Percentiles rank a stretch among this genome's conserved stretches.
These are phyloP conservation scores for Alternaria sp. DNA, from an alignment of 2,329 filamentous ascomycete species.

Conservation along the genomic window DNA sequence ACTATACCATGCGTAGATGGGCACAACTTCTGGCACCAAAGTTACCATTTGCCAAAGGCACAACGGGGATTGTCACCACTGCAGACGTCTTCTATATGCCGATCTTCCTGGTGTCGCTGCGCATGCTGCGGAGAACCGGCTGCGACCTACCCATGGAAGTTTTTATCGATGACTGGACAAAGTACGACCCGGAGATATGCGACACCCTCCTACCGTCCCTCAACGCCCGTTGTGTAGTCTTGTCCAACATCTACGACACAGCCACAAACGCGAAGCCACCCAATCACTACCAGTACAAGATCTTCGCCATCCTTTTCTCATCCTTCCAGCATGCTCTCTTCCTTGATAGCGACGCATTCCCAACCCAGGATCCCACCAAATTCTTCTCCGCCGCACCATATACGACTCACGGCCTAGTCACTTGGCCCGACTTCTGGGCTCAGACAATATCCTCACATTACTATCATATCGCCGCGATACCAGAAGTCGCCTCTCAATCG, in stretches of 20 bases:
- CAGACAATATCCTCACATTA: slow-evolving; percentile 52
- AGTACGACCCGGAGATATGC: slow-evolving; percentile 50
- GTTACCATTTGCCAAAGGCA: slow-evolving; percentile 49
- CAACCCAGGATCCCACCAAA: slow-evolving; percentile 52
- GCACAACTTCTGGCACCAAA: slow-evolving; percentile 27
- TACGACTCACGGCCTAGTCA: slow-evolving; percentile 59
- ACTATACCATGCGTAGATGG: slow-evolving; percentile 29
- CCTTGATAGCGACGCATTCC: slow-evolving; percentile 65
- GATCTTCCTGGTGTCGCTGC: slow-evolving; percentile 57
- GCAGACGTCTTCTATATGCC: slow-evolving; percentile 57
- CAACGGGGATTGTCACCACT: slow-evolving; percentile 59
- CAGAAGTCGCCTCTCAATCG: slow-evolving; percentile 34
- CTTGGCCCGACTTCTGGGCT: slow-evolving; percentile 64
- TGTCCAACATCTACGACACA: slow-evolving; percentile 33
- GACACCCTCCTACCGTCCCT: slow-evolving; percentile 46
- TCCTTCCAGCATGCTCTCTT: slow-evolving; percentile 65
- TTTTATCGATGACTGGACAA: slow-evolving; percentile 45
- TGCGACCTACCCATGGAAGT: slow-evolving; percentile 58
- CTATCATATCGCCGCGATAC: slow-evolving; percentile 53
- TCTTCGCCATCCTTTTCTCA: slow-evolving; percentile 63
- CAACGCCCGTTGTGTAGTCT: slow-evolving; percentile 48
- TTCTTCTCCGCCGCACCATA: slow-evolving; percentile 62
- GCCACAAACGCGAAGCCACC: slow-evolving; percentile 17
- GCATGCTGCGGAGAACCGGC: slow-evolving; percentile 60
- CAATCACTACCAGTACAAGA: slow-evolving; percentile 60